phyloP scores from a whole-genome alignment of 2,329 filamentous ascomycete genomes.

The Claviceps sp. region DNA sequence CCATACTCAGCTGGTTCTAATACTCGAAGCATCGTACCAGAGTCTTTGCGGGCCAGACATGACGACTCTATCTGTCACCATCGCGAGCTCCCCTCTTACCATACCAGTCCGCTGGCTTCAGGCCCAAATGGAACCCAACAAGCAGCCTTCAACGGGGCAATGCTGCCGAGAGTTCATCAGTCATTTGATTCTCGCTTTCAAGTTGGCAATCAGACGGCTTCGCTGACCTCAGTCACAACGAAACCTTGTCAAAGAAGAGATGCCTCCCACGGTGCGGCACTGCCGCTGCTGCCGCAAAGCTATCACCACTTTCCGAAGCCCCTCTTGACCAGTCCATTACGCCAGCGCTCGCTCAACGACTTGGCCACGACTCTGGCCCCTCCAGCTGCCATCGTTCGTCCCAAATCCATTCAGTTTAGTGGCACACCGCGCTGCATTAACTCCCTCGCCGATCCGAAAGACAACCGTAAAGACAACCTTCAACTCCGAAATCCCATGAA shows the following conservation, averaged over 20 bases:
- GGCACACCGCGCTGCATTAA: not conserved
- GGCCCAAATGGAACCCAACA: not conserved
- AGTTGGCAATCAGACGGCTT: not conserved
- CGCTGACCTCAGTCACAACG: not conserved
- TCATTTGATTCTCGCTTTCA: not conserved
- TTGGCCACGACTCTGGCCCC: not conserved
- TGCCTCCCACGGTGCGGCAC: not conserved
- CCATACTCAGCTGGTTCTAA: not conserved
- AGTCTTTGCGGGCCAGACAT: not conserved
- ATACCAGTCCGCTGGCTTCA: not conserved
- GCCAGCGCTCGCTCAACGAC: conserved; percentile 4
- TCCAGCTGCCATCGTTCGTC: not conserved
- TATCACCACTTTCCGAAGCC: not conserved
- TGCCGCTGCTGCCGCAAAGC: not conserved
- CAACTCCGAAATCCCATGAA: not conserved
- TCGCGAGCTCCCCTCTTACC: not conserved
- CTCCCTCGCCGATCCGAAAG: not conserved
- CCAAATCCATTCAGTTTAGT: conserved; percentile 1
- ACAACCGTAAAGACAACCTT: not conserved
- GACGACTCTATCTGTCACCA: not conserved
- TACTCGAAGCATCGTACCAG: not conserved
- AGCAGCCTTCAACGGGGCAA: not conserved
- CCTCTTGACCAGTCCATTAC: not conserved
- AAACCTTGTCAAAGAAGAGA: not conserved
- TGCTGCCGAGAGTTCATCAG: not conserved